Base-by-base conservation (phyloP, 257 asterid genomes). In the Solanum medicagineum region DNA sequence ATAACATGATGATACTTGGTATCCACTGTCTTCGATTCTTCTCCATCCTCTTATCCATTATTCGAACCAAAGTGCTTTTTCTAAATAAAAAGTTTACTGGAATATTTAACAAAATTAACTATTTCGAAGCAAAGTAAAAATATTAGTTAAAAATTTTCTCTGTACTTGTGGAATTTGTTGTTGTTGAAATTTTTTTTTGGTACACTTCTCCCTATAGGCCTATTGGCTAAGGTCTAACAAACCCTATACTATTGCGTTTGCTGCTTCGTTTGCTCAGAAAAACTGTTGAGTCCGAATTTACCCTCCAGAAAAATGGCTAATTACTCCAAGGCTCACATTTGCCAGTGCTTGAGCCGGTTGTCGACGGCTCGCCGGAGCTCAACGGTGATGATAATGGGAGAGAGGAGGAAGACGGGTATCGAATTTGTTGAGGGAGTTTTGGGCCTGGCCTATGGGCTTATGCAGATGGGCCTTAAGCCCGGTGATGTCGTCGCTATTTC, bases 401-500 rank as follows among this genome's bases (percentile, higher is more conserved):
- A 81, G 59, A 89, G 92, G 45, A 90, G 89, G 70, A 93, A 90
- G 90, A 93, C 92, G 16, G 98, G 99, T 80, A 85, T 88, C 91
- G 97, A 94, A 89, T 92, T 96, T 84, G 98, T 92, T 2, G 91
- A 92, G 14, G 94, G 89, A 49, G 97, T 93, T 59, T 16, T 87
- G 80, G 42, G 80, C 88, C 89, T 94, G 62, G 97, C 94, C 53
- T 89, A 32, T 80, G 94, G 97, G 49, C 95, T 96, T 69, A 22
- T 86, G 70, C 90, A 89, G 6, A 91, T 96, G 75, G 99, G 99
- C 71, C 83, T 96, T 69, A 85, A 89, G 86, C 97, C 97, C 66
- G 98, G 98, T 8, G 90, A 93, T 79, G 97, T 94, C 81, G 93
- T 96, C 71, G 97, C 98, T 90, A 89, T 94, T 84, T 94, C 97